phyloP scores from a whole-genome alignment of 495 filamentous ascomycete genomes.

The Neurospora cerealis region DNA sequence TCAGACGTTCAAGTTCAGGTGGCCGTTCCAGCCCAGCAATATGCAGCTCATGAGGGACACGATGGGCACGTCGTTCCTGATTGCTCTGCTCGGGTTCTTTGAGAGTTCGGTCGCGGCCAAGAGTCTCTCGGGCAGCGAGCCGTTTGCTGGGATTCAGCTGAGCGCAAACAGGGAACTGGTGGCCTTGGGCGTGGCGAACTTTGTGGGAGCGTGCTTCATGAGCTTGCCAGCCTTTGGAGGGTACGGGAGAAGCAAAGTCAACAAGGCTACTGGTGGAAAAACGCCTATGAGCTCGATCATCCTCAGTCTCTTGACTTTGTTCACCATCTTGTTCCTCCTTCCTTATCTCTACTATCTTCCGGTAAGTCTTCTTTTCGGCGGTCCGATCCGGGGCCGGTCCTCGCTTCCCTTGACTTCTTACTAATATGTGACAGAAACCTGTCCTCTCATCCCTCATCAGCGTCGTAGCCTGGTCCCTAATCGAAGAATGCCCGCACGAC shows the following conservation, averaged over 20 bases:
- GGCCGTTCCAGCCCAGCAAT: constrained; percentile 67
- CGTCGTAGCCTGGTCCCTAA: constrained; percentile 86
- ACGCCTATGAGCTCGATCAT: constrained; percentile 89
- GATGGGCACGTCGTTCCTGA: constrained; percentile 85
- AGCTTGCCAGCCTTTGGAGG: constrained; percentile 89
- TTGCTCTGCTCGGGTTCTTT: constrained; percentile 93
- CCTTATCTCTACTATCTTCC: constrained; percentile 93
- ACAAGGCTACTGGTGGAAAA: constrained; percentile 78
- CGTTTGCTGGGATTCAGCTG: constrained; percentile 61
- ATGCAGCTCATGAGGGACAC: constrained; percentile 78
- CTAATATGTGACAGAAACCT: constrained; percentile 59
- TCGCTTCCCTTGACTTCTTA: background rate
- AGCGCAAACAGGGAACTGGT: constrained; percentile 93
- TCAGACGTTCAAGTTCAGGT: constrained; percentile 65
- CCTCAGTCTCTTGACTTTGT: constrained; percentile 68
- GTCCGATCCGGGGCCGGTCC: background rate
- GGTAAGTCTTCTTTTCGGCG: constrained; percentile 38
- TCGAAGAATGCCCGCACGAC: constrained; percentile 92
- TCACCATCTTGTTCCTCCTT: constrained; percentile 70
- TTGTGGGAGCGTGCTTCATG: constrained; percentile 85
- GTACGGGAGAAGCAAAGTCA: constrained; percentile 94
- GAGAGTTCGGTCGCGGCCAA: constrained; percentile 98
- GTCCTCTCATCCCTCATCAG: constrained; percentile 91
- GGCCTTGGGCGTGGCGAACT: constrained; percentile 81
- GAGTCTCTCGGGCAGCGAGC: constrained; percentile 56